These are phyloP conservation scores for Hericium coralloides DNA, from an alignment of 768 basidiomycete species.

Conservation along the genomic window DNA sequence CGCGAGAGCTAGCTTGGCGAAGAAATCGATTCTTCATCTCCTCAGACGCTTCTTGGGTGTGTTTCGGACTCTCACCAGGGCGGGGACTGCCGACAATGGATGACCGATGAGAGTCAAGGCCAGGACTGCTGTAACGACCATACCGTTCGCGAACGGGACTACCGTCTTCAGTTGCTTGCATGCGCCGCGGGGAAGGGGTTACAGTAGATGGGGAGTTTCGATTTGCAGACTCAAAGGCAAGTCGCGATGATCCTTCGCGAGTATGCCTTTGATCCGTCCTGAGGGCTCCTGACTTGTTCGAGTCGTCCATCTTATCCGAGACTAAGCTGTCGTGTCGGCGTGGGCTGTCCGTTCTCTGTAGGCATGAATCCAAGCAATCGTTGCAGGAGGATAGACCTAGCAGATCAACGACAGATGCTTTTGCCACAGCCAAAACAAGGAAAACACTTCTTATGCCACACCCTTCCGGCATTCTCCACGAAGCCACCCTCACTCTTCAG, in stretches of 20 bases:
- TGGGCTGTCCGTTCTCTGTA: conserved; percentile 36
- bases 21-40: conserved; percentile 57
- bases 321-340: conserved; percentile 25
- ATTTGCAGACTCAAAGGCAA: too few relatives aligned
- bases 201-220: too few relatives aligned
- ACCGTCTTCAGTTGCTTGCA: background rate
- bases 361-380: conserved; percentile 73
- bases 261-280: conserved; percentile 22
- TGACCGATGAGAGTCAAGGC: background rate
- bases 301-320: conserved; percentile 21
- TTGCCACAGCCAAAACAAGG: conserved; percentile 64
- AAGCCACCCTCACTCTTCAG: conserved; percentile 74
- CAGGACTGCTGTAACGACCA: background rate
- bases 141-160: background rate
- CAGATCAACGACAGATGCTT: conserved; percentile 80
- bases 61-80: conserved; percentile 13
- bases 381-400: conserved; percentile 71
- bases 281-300: conserved; percentile 37
- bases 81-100: background rate
- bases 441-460: conserved; percentile 83
- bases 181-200: too few relatives aligned
- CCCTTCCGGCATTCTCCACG: conserved; percentile 56
- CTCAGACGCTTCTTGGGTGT: conserved; percentile 44
- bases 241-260: conserved; percentile 22
- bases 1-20: conserved; percentile 22